Percentiles rank a stretch among this genome's conserved stretches.
These are phyloP conservation scores for Passalora sequoiae DNA, from an alignment of 2,329 filamentous ascomycete genomes.

Conservation along the genomic window DNA sequence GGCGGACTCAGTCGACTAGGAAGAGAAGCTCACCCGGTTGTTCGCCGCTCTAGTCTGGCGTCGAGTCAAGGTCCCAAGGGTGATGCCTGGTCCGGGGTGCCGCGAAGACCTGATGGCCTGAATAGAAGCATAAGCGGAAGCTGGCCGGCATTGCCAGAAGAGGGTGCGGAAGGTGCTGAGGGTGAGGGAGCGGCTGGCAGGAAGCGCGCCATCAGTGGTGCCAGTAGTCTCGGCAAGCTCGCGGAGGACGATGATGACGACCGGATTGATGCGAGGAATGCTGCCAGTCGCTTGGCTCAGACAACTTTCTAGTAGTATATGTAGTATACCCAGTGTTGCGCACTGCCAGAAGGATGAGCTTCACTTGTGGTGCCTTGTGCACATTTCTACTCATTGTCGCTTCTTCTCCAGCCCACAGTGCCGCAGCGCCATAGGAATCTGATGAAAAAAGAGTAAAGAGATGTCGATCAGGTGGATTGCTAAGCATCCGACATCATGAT, in stretches of 20 bases:
- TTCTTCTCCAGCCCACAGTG: too few species aligned
- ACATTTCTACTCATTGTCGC: too few species aligned
- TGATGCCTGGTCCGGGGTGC: conserved; percentile 96
- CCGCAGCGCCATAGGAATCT: too few species aligned
- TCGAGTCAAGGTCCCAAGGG: conserved; percentile 93
- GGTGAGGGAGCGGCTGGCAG: conserved; percentile 43
- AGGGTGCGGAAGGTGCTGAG: conserved; percentile 40
- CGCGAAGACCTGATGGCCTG: conserved; percentile 72
- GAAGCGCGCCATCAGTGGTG: conserved; percentile 46
- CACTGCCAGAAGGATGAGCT: too few species aligned
- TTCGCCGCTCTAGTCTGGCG: conserved; percentile 72
- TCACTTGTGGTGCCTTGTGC: too few species aligned
- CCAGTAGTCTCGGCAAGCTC: conserved; percentile 54
- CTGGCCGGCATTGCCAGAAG: conserved; percentile 55
- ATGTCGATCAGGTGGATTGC: too few species aligned
- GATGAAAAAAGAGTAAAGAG: too few species aligned
- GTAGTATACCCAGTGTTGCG: too few species aligned
- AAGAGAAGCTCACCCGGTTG: conserved; percentile 74
- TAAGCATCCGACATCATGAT: too few species aligned
- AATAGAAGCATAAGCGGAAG: conserved; percentile 72
- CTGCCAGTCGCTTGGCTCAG: conserved; percentile 84
- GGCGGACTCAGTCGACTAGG: conserved; percentile 87
- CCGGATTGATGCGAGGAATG: conserved; percentile 89
- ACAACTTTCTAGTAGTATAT: conserved; percentile 83
- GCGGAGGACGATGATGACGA: conserved; percentile 78